phyloP scores from a whole-genome alignment of 2,329 filamentous ascomycete genomes.

The Ophiostoma novo-ulmi region DNA sequence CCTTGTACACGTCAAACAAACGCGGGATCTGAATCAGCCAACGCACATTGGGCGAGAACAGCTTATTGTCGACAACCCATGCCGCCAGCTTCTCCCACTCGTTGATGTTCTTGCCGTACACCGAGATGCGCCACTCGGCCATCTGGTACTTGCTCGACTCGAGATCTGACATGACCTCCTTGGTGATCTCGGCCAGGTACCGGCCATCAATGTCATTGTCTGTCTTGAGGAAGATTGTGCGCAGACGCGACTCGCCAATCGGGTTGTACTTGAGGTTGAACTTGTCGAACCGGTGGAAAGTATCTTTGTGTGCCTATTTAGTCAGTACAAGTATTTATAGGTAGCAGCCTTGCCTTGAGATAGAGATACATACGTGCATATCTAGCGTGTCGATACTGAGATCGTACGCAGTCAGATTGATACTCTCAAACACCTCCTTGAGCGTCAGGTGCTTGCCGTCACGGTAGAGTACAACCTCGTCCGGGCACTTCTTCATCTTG shows the following conservation, averaged over 20 bases:
- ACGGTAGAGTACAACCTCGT: conserved; percentile 87
- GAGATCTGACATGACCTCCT: conserved; percentile 93
- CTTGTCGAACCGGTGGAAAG: conserved; percentile 98
- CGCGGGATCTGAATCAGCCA: conserved; percentile 96
- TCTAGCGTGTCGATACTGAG: conserved; percentile 96
- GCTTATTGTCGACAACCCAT: conserved; percentile 97
- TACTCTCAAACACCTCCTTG: conserved; percentile 91
- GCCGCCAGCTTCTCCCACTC: conserved; percentile 98
- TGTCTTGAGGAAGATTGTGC: conserved; percentile 98
- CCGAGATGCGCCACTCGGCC: conserved; percentile 98
- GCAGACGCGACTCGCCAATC: conserved; percentile 85
- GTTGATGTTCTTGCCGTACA: conserved; percentile 85
- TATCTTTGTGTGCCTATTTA: conserved; percentile 70
- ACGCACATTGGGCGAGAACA: conserved; percentile 94
- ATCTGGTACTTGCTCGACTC: conserved; percentile 99
- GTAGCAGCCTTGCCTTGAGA: background rate
- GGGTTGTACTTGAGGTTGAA: conserved; percentile 99
- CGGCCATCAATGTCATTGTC: conserved; percentile 96
- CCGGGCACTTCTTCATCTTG: conserved; percentile 98
- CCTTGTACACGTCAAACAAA: conserved; percentile 93
- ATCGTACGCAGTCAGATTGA: conserved; percentile 95
- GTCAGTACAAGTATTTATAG: conserved; percentile 33
- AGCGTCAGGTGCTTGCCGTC: conserved; percentile 90
- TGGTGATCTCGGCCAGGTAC: conserved; percentile 94
- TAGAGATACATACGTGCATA: conserved; percentile 63